phyloP scores from a whole-genome alignment of 1,139 yeast species.

The Taphrina wiesneri region DNA sequence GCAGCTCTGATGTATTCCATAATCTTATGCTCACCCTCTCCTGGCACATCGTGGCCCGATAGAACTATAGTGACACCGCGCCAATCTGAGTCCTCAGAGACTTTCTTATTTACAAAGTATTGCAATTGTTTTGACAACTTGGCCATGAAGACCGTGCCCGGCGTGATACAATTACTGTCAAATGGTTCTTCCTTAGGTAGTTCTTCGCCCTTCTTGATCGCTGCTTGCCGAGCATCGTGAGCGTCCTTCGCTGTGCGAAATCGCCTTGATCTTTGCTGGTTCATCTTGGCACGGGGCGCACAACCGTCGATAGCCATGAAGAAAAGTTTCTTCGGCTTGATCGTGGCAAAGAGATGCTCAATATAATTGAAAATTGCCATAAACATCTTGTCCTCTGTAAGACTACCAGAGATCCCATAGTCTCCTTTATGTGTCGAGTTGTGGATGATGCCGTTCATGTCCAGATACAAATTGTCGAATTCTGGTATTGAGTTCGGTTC shows the following conservation, averaged over 20 bases:
- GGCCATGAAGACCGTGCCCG: conserved; percentile 98
- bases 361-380: conserved; percentile 91
- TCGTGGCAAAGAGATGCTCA: conserved; percentile 85
- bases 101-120: conserved; percentile 87
- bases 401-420: conserved; percentile 50
- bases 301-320: conserved; percentile 99
- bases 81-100: conserved; percentile 90
- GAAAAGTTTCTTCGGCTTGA: conserved; percentile 81
- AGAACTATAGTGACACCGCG: conserved; percentile 76
- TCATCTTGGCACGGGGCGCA: conserved; percentile 98
- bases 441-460: conserved; percentile 96
- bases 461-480: conserved; percentile 90
- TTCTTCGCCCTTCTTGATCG: conserved; percentile 61
- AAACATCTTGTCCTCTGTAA: conserved; percentile 89
- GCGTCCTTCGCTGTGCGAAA: conserved; percentile 95
- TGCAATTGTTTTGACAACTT: conserved; percentile 76
- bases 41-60: conserved; percentile 97
- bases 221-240: conserved; percentile 65
- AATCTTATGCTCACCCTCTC: conserved; percentile 98
- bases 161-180: conserved; percentile 96
- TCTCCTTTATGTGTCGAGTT: conserved; percentile 76
- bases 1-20: conserved; percentile 90
- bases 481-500: conserved; percentile 87
- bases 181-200: conserved; percentile 61
- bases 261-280: conserved; percentile 94